These are phyloP conservation scores for Petunia secreta DNA, from an alignment of 257 asterid species.

Conservation along the genomic window DNA sequence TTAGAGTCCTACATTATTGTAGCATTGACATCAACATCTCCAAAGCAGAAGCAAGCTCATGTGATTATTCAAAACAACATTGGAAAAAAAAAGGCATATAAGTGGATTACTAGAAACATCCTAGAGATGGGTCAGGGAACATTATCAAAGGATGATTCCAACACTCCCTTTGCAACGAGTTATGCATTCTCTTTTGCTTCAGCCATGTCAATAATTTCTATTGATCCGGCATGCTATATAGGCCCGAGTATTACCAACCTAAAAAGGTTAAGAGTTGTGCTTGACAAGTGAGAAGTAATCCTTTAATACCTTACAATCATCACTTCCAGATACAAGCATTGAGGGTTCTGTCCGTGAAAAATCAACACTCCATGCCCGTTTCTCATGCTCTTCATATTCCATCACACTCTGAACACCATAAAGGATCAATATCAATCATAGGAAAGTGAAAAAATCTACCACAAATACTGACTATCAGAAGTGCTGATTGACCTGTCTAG, in stretches of 20 bases:
- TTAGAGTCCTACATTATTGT: too few relatives aligned
- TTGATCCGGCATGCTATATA: background rate
- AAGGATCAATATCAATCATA: slow-evolving; percentile 18
- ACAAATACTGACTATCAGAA: background rate
- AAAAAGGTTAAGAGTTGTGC: background rate
- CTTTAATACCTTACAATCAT: slow-evolving; percentile 51
- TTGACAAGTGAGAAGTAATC: slow-evolving; percentile 21
- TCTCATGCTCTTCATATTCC: slow-evolving; percentile 59
- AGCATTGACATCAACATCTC: background rate
- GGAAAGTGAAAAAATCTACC: slow-evolving; percentile 1
- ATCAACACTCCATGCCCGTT: slow-evolving; percentile 61
- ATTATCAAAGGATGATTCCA: background rate
- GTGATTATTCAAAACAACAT: background rate
- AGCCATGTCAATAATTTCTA: background rate
- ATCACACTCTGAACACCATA: slow-evolving; percentile 44
- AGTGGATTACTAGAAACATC: background rate
- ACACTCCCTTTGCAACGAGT: background rate
- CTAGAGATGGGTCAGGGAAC: background rate
- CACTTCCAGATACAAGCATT: slow-evolving; percentile 59
- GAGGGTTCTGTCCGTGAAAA: slow-evolving; percentile 53
- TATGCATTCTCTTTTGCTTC: background rate
- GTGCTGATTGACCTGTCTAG: slow-evolving; percentile 42
- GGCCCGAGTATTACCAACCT: slow-evolving; percentile 5
- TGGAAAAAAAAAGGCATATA: too few relatives aligned
- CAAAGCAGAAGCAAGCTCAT: background rate